These are phyloP conservation scores for Fusarium caatingaense DNA, from an alignment of 2,329 filamentous ascomycete genomes.

Conservation along the genomic window DNA sequence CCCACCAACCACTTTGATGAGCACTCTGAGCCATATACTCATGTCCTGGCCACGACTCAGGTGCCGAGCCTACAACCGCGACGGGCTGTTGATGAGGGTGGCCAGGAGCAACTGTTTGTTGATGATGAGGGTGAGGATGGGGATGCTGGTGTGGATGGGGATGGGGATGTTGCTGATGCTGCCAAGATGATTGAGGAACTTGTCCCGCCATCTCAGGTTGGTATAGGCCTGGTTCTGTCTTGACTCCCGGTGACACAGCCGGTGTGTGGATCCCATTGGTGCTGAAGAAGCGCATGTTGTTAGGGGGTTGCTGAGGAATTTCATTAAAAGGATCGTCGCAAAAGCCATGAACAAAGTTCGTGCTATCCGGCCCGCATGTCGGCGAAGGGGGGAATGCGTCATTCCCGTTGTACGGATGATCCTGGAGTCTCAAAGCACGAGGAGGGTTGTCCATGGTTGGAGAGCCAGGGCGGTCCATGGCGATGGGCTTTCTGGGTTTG, in stretches of 20 bases:
- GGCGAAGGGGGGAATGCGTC: slow-evolving; percentile 45
- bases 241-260: slow-evolving; percentile 54
- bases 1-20: slow-evolving; percentile 49
- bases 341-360: slow-evolving; percentile 52
- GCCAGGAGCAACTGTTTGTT: slow-evolving; percentile 1
- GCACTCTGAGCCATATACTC: slow-evolving; percentile 45
- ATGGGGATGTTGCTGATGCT: slow-evolving; percentile 40
- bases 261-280: slow-evolving; percentile 52
- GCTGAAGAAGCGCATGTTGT: slow-evolving; percentile 48
- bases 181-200: slow-evolving; percentile 33
- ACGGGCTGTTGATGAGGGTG: slow-evolving; percentile 40
- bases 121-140: slow-evolving; percentile 23
- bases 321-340: slow-evolving; percentile 56
- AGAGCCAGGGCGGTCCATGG: slow-evolving; percentile 46
- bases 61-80: slow-evolving; percentile 24
- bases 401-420: slow-evolving; percentile 40
- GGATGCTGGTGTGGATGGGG: slow-evolving; percentile 20
- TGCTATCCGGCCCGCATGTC: slow-evolving; percentile 43
- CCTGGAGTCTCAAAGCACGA: slow-evolving; percentile 50
- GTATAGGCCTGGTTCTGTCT: slow-evolving; percentile 47
- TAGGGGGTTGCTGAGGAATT: slow-evolving; percentile 42
- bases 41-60: slow-evolving; percentile 43
- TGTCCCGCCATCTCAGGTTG: slow-evolving; percentile 39
- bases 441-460: slow-evolving; percentile 51
- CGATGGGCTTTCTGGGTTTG: slow-evolving; percentile 45